These are phyloP conservation scores for Closterium sp. DNA, from an alignment of 139 green algal genomes.

Conservation along the genomic window DNA sequence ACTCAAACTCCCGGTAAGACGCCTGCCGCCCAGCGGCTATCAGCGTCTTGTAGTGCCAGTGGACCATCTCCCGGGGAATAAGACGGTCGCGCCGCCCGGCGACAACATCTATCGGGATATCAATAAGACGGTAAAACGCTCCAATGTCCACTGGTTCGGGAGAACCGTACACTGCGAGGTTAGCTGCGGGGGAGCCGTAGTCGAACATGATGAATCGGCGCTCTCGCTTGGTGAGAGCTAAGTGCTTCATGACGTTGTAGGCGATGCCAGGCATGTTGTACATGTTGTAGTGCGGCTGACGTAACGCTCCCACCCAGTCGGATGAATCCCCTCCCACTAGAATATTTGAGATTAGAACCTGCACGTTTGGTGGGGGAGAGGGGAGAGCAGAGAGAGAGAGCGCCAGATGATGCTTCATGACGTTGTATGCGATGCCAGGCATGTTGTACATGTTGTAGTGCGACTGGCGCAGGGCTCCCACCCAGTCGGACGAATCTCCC, in stretches of 20 bases:
- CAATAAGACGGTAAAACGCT: constrained; percentile 68
- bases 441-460: constrained; percentile 85
- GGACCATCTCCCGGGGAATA: constrained; percentile 65
- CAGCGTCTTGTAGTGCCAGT: constrained; percentile 45
- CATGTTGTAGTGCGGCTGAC: constrained; percentile 85
- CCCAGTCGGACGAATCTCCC: constrained; percentile 78
- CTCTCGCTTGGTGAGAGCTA: constrained; percentile 37
- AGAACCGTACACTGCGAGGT: constrained; percentile 66
- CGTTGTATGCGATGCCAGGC: constrained; percentile 70
- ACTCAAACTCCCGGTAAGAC: constrained; percentile 80
- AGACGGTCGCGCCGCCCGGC: constrained; percentile 75
- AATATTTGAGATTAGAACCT: constrained; percentile 9
- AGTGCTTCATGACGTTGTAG: constrained; percentile 41
- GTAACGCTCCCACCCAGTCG: constrained; percentile 79
- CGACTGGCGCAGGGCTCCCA: constrained; percentile 74
- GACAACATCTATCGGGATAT: constrained; percentile 85
- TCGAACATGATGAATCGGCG: constrained; percentile 81
- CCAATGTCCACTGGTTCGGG: constrained; percentile 69
- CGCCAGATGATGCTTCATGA: constrained; percentile 22
- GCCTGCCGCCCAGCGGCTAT: constrained; percentile 47
- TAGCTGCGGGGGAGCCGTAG: constrained; percentile 62
- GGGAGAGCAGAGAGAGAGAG: background rate
- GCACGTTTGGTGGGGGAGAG: background rate
- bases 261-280: constrained; percentile 83
- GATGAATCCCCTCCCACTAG: constrained; percentile 68